Conservation (phyloP, 2,329 filamentous ascomycete species). For the Juglanconis juglandina region DNA sequence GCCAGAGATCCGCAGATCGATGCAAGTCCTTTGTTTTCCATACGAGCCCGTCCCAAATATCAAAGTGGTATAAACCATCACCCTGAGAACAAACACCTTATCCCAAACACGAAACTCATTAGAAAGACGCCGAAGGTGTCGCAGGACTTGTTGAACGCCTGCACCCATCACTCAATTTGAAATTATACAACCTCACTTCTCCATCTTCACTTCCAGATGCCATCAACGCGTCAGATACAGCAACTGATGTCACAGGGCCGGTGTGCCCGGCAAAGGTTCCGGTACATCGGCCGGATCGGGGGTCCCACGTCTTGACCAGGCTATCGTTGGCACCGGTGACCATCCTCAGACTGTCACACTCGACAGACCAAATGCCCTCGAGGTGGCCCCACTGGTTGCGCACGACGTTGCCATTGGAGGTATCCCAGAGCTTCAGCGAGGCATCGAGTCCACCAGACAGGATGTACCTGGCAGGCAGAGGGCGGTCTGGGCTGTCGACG, state of each 20-base stretch:
- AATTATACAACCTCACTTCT: slow-evolving; percentile 81
- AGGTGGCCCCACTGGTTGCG: slow-evolving; percentile 95
- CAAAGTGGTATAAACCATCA: slow-evolving; percentile 13
- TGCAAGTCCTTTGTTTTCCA: neutral
- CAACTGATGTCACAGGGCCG: slow-evolving; percentile 89
- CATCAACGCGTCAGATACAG: slow-evolving; percentile 83
- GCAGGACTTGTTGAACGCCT: slow-evolving; percentile 16
- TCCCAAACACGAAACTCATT: neutral
- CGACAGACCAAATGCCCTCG: slow-evolving; percentile 92
- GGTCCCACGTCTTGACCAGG: slow-evolving; percentile 95
- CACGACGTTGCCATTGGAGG: slow-evolving; percentile 73
- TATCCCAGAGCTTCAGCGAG: slow-evolving; percentile 91
- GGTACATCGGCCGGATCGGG: slow-evolving; percentile 85
- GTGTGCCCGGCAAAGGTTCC: slow-evolving; percentile 87
- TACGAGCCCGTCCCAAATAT: neutral
- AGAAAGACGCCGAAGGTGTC: neutral
- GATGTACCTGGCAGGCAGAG: slow-evolving; percentile 83
- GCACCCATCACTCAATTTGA: slow-evolving; percentile 40
- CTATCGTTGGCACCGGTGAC: slow-evolving; percentile 89
- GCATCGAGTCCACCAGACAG: slow-evolving; percentile 87
- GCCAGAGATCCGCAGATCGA: slow-evolving; percentile 7
- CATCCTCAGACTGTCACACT: slow-evolving; percentile 81
- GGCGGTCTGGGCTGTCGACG: slow-evolving; percentile 56
- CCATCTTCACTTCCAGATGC: slow-evolving; percentile 92
- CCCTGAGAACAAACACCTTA: neutral